Percentiles rank a stretch among this genome's conserved stretches.
phyloP scores from a whole-genome alignment of 2,329 filamentous ascomycete species.

The Didymella keratinophila region DNA sequence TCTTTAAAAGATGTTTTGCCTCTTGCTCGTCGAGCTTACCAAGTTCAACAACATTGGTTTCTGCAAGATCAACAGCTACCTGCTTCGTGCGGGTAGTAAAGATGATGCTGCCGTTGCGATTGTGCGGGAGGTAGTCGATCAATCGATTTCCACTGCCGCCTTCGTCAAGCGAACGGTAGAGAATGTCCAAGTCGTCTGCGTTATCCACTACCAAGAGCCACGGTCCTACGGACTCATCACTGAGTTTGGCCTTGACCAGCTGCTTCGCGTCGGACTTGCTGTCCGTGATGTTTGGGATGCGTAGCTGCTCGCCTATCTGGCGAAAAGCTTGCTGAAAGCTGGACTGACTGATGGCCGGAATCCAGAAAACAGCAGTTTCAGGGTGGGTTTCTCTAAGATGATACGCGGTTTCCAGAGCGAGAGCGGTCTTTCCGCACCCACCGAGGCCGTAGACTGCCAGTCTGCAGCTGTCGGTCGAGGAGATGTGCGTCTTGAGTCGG shows the following conservation, averaged over 20 bases:
- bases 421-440: slow-evolving; percentile 7
- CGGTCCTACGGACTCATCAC: neutral
- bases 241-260: neutral
- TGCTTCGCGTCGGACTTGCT: slow-evolving; percentile 38
- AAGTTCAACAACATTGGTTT: neutral
- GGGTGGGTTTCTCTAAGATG: neutral
- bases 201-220: neutral
- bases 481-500: neutral
- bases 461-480: neutral
- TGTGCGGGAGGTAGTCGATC: neutral
- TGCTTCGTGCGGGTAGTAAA: neutral
- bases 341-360: neutral
- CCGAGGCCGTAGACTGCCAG: slow-evolving; percentile 7
- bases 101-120: neutral
- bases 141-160: neutral
- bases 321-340: slow-evolving; percentile 9
- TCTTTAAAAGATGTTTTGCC: slow-evolving; percentile 19
- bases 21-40: neutral
- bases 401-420: slow-evolving; percentile 2
- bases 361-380: neutral
- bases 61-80: neutral
- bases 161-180: neutral
- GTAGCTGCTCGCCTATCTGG: neutral
- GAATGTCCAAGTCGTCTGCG: neutral
- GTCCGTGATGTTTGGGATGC: neutral